These are phyloP conservation scores for Solanum pimpinellifolium DNA, from an alignment of 257 asterid species.

Conservation along the genomic window DNA sequence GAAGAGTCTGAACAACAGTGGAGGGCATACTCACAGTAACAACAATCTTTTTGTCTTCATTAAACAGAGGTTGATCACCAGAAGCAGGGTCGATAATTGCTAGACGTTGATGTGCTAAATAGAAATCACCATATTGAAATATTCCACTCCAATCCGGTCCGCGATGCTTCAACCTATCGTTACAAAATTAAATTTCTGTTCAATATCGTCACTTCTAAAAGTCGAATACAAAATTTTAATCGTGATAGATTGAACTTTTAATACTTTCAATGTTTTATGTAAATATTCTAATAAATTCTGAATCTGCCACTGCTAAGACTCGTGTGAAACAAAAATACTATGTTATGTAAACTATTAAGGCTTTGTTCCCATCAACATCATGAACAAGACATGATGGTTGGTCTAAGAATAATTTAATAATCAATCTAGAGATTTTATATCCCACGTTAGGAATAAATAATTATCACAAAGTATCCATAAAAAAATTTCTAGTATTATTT, in stretches of 20 bases:
- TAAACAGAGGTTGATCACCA: constrained; percentile 90
- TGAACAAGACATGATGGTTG: neutral
- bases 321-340: neutral
- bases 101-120: constrained; percentile 79
- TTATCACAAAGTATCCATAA: neutral
- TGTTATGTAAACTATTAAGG: neutral
- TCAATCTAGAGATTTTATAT: neutral
- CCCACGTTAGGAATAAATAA: neutral
- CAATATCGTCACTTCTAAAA: neutral
- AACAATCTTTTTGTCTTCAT: constrained; percentile 60
- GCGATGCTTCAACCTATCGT: constrained; percentile 78
- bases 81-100: constrained; percentile 96
- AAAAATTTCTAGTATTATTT: neutral
- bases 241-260: too few relatives aligned
- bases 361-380: neutral
- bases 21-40: constrained; percentile 45
- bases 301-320: neutral
- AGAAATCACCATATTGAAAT: constrained; percentile 69
- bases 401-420: neutral
- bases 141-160: constrained; percentile 99
- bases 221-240: neutral
- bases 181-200: neutral
- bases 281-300: neutral
- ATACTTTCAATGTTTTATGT: neutral
- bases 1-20: neutral